phyloP scores from a whole-genome alignment of 2,329 filamentous ascomycete genomes.

The Pseudogymnoascus sp. region DNA sequence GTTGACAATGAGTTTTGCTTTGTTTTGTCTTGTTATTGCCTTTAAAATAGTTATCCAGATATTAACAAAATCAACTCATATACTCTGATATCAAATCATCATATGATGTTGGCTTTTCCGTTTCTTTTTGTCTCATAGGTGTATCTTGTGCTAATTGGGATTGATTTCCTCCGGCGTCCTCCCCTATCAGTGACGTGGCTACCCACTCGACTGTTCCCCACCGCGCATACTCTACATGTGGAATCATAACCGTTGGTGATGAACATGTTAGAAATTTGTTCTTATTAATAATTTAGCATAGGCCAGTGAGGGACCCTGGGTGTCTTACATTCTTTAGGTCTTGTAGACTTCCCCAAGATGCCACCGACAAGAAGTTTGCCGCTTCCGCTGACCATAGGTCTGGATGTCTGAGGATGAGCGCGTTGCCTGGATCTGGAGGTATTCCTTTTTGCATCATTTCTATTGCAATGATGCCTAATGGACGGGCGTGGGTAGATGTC shows the following conservation, averaged over 20 bases:
- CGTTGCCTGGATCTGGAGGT: not conserved
- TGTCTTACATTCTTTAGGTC: conserved; percentile 12
- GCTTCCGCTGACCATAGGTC: conserved; percentile 10
- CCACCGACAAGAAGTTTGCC: conserved; percentile 11
- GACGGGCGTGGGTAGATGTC: not conserved
- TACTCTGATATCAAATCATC: not conserved
- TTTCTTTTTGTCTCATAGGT: not conserved
- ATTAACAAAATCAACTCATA: not conserved
- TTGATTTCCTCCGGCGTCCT: not conserved
- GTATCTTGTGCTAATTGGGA: not conserved
- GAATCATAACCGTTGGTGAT: conserved; percentile 10
- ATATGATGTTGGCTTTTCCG: not conserved
- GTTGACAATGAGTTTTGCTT: not conserved
- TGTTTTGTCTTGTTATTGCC: not conserved
- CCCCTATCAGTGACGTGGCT: not conserved
- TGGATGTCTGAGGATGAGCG: conserved; percentile 10
- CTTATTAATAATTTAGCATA: conserved; percentile 9
- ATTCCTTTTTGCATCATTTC: conserved; percentile 11
- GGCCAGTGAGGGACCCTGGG: not conserved
- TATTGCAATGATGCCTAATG: conserved; percentile 10
- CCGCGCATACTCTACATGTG: conserved; percentile 6
- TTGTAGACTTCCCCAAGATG: conserved; percentile 11
- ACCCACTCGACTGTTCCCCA: conserved; percentile 1
- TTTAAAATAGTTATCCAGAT: not conserved
- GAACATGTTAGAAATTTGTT: conserved; percentile 10